Evolutionary conservation across 768 basidiomycete genomes (phyloP).

Genomic region (Scleroderma bovista): DNA sequence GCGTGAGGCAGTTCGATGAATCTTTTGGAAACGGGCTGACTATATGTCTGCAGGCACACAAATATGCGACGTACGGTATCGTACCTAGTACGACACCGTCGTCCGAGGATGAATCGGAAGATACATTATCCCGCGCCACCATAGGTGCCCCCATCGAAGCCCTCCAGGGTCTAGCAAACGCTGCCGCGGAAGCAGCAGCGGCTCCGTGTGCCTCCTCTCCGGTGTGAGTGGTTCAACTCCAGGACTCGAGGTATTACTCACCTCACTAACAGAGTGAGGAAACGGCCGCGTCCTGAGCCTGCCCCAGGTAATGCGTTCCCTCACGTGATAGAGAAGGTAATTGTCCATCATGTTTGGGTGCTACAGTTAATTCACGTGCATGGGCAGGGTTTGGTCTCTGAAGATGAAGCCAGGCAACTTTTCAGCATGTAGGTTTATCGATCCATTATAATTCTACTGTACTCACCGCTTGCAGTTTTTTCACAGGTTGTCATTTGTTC

Average conservation of each 20-base stretch:
- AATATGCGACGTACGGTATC: constrained; percentile 89
- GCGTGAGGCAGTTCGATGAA: constrained; percentile 23
- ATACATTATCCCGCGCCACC: constrained; percentile 75
- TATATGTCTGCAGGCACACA: constrained; percentile 56
- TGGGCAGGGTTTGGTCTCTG: constrained; percentile 73
- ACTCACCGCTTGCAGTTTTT: constrained; percentile 57
- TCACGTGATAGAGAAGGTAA: constrained; percentile 82
- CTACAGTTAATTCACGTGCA: neutral
- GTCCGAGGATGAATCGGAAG: constrained; percentile 89
- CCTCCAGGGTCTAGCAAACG: constrained; percentile 89
- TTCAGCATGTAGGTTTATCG: constrained; percentile 71
- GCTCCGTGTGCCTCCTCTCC: constrained; percentile 62
- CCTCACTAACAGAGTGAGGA: constrained; percentile 46
- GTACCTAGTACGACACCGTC: constrained; percentile 78
- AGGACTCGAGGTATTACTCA: too few species aligned
- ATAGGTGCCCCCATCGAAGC: constrained; percentile 93
- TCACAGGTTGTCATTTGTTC: constrained; percentile 94
- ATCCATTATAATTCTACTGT: constrained; percentile 2
- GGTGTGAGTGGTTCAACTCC: constrained; percentile 35
- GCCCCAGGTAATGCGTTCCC: constrained; percentile 83
- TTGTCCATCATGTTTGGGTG: neutral
- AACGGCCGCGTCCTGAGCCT: constrained; percentile 79
- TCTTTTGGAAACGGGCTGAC: constrained; percentile 14
- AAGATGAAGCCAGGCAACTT: constrained; percentile 82
- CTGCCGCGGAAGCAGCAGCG: constrained; percentile 89